Percentiles rank a stretch among this genome's conserved stretches.
Conservation (phyloP, 768 basidiomycete genomes). For the Dioszegia aurantiaca region DNA sequence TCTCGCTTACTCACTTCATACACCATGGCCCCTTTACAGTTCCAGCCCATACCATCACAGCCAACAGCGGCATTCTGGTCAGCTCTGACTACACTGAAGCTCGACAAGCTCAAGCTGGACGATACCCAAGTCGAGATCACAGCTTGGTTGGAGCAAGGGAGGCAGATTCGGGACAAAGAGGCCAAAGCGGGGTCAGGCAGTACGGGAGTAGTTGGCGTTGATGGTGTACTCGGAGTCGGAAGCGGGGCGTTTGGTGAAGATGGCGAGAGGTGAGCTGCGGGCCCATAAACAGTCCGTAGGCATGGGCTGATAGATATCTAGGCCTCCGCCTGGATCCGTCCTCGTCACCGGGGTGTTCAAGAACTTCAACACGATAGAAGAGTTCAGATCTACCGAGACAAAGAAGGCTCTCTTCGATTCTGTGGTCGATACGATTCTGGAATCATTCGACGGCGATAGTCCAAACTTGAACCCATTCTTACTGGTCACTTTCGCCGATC, state of each 20-base stretch:
- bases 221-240: slow-evolving; percentile 51
- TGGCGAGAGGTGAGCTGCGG: slow-evolving; percentile 34
- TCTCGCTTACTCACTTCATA: not conserved
- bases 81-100: slow-evolving; percentile 78
- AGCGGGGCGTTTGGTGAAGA: slow-evolving; percentile 40
- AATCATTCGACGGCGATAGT: slow-evolving; percentile 46
- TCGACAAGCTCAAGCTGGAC: slow-evolving; percentile 80
- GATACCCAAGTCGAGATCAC: slow-evolving; percentile 65
- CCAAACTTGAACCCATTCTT: slow-evolving; percentile 72
- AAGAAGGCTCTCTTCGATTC: slow-evolving; percentile 82
- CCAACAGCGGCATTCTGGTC: slow-evolving; percentile 94
- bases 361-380: slow-evolving; percentile 97
- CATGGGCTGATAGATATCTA: slow-evolving; percentile 11
- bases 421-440: slow-evolving; percentile 59
- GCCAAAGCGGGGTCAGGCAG: not conserved
- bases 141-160: slow-evolving; percentile 69
- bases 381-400: slow-evolving; percentile 76
- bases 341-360: slow-evolving; percentile 67
- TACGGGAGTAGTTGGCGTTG: slow-evolving; percentile 66
- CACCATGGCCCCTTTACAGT: slow-evolving; percentile 64
- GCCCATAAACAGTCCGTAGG: not conserved
- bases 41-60: slow-evolving; percentile 79
- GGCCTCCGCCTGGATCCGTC: slow-evolving; percentile 24
- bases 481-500: slow-evolving; percentile 88
- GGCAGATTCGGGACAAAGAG: slow-evolving; percentile 71